Evolutionary conservation across 305 asterid genomes (phyloP), one percentile per base, ranked within the genome.

Genomic region (Caryopteris hybrid): DNA sequence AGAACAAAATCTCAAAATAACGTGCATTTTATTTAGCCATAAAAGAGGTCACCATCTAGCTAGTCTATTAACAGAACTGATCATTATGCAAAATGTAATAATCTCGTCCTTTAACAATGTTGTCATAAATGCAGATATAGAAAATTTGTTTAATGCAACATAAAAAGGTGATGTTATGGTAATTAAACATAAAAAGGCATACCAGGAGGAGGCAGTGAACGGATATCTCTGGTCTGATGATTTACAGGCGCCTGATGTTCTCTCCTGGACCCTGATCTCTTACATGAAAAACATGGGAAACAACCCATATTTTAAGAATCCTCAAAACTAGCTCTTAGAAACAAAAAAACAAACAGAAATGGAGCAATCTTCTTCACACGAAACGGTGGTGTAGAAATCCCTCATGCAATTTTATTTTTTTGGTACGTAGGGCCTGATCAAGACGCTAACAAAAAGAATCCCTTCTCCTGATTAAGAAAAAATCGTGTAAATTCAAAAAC

Each of bases 281-380:
- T 78, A 8, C 67, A 50, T 56, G 68, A 11, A 54, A 80, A 83
- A 73, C 88, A 83, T 50, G 85, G 71, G 77, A 78, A 76, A 76
- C 85, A 83, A 54, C 81, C 70, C 88, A 83, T 83, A 27, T 73
- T 67, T 74, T 63, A 60, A 53, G 33, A 76, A 8, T 8, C 23
- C 41, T 41, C 7, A 45, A 27, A 61, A 46, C 48, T 31, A 31
- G 33, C 59, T 56, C 43, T 18, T 18, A 48, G 42, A 57, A 59
- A 61, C 14, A 31, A 33, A 12, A 51, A 14, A 61, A 5, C 47
- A 69, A 68, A 77, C 54, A 70, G 9, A 50, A 21, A 34, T 21
- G 8, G 14, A 31, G 60, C 64, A 38, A 69, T 25, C 41, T 50
- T 47, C 67, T 61, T 70, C 39, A 21, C 38, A 46, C 52, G 21